Percentiles rank a stretch among this genome's conserved stretches.
Conservation (phyloP, 805 yeast genomes). For the Candida caryicola region DNA sequence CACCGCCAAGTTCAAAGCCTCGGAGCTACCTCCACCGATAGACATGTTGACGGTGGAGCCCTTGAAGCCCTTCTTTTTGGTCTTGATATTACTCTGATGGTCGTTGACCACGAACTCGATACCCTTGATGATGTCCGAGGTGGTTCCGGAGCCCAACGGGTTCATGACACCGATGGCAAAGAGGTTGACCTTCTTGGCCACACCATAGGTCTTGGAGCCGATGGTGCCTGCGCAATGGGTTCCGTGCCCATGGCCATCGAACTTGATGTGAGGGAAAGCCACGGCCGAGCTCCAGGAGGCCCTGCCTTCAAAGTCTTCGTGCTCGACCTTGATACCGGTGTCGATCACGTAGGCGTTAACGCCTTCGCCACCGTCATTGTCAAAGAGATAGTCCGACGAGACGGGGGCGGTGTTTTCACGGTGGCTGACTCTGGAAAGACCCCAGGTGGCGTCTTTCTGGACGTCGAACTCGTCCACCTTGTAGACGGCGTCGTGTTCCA, state of each 20-base stretch:
- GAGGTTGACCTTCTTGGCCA: conserved; percentile 57
- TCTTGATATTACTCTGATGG: conserved; percentile 38
- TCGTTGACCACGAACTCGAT: conserved; percentile 45
- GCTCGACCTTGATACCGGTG: conserved; percentile 67
- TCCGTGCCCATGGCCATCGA: conserved; percentile 85
- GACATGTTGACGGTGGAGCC: conserved; percentile 93
- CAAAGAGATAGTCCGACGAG: conserved; percentile 37
- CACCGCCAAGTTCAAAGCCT: conserved; percentile 82
- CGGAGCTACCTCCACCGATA: conserved; percentile 89
- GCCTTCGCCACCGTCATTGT: conserved; percentile 43
- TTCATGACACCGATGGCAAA: conserved; percentile 44
- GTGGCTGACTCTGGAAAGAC: conserved; percentile 38
- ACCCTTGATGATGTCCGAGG: conserved; percentile 43
- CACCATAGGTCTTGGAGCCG: conserved; percentile 79
- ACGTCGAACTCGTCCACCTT: conserved; percentile 23
- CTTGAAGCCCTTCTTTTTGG: conserved; percentile 62
- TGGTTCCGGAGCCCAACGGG: conserved; percentile 37
- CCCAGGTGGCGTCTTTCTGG: conserved; percentile 42
- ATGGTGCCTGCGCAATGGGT: conserved; percentile 91
- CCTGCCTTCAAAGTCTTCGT: conserved; percentile 64
- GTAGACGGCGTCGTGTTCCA: conserved; percentile 24
- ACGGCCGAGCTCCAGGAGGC: conserved; percentile 52
- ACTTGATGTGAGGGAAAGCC: conserved; percentile 38
- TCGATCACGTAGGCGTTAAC: conserved; percentile 79
- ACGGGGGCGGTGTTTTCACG: conserved; percentile 24